Evolutionary conservation across 2,329 filamentous ascomycete species (phyloP).

Genomic region (Onygenales sp.): DNA sequence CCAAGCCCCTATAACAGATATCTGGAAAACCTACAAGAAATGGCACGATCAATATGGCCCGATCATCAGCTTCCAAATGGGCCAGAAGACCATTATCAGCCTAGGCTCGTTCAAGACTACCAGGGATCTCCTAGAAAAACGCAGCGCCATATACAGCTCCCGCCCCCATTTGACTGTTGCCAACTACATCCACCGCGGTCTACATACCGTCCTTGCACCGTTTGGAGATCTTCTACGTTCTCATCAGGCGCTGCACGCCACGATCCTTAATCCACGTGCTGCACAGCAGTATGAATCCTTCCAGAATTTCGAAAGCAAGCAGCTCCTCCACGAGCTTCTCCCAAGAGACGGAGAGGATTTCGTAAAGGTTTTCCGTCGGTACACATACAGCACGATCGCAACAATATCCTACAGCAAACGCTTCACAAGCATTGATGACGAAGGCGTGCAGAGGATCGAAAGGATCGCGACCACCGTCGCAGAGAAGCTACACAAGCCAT

Average conservation of each 20-base stretch:
- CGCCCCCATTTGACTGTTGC: conserved; percentile 19
- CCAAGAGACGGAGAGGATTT: conserved; percentile 24
- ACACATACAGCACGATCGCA: conserved; percentile 42
- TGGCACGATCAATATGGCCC: conserved; percentile 28
- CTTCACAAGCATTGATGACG: conserved; percentile 30
- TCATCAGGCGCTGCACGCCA: conserved; percentile 33
- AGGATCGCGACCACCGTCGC: conserved; percentile 36
- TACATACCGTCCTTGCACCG: conserved; percentile 40
- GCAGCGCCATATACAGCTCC: conserved; percentile 29
- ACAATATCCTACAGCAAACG: conserved; percentile 44
- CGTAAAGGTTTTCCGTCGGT: conserved; percentile 39
- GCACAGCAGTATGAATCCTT: conserved; percentile 38
- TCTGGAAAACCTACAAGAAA: conserved; percentile 19
- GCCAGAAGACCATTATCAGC: no score
- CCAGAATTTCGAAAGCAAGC: conserved; percentile 41
- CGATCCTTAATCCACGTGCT: conserved; percentile 36
- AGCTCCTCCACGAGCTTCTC: conserved; percentile 37
- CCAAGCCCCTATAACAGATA: conserved; percentile 16
- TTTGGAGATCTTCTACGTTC: conserved; percentile 40
- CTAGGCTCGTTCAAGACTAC: no score
- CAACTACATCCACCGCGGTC: conserved; percentile 22
- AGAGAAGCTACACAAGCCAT: conserved; percentile 39
- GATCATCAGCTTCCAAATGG: conserved; percentile 12
- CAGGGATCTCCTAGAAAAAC: background rate
- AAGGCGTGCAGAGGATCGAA: conserved; percentile 21